Base-by-base conservation (phyloP, 768 basidiomycete genomes). In the Pisolithus tinctorius region DNA sequence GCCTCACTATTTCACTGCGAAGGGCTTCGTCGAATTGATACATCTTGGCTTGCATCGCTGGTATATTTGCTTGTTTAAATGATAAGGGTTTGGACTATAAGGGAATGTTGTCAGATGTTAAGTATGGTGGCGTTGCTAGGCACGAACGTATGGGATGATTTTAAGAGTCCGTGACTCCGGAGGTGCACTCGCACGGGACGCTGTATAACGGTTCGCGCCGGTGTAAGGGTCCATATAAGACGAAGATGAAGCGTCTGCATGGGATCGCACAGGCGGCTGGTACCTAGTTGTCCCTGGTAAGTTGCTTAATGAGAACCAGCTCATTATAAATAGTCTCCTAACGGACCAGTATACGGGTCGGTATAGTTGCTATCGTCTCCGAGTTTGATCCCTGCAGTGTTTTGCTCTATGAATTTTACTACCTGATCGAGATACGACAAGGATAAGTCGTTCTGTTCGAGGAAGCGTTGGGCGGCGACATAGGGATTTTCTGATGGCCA, bases 321-420 rank as follows among this genome's bases (percentile, higher is more conserved):
- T 36, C n/a, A 20, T 2, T 30, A 17, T 8, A 20, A 26, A 7
- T 36, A 29, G 23, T 45, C 50, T 30, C 7, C 14, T 37, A 30
- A 45, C 65, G 54, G 63, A 79, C 94, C 95, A 54, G 95, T 98
- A 67, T 79, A 98, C 5, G 95, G 95, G 63, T 98, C 95, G 20
- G 84, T 79, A 62, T 77, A 91, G 45, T 83, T 78, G 41, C 65
- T 71, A n/a, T 74, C 70, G 3, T 72, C 63, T 38, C 86, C 85
- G 9, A 97, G 69, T 48, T 75, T 83, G 20, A 90, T 83, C 1
- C 89, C 90, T 4, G 77, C 71, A 0, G 93, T 88, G 57, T 93
- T 96, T 68, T 88, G 88, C 68, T 96, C 88, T 48, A 99, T 98
- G 69, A 97, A 98, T 49, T 76, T 74, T 27, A 89, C 94, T 13